Evolutionary conservation across 495 filamentous ascomycete species (phyloP), one percentile per base, ranked within the genome.

Genomic region (Aspergillus biplanus): DNA sequence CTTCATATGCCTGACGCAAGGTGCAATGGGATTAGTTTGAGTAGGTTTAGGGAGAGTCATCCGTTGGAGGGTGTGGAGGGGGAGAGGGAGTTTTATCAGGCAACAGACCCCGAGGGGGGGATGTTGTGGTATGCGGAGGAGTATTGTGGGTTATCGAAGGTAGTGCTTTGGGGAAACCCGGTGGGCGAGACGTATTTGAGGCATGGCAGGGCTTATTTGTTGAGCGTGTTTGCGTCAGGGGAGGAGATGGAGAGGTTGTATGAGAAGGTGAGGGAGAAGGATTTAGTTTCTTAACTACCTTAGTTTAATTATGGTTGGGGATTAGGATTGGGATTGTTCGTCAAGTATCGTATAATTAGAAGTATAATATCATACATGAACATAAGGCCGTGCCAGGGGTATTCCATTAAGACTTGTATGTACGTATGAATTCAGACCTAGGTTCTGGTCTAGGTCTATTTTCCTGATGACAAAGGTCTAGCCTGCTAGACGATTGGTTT

Each of bases 11-110:
- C 71, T 13, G 54, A 63, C n/a, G 68, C 71, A 13, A 32, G 59
- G 13, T 73, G 71, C 15, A 73, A 73, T 52, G 68, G 71, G 33
- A n/a, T 73, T 9, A 63, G 61, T 42, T 13, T 68, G 7, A n/a
- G 33, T 5, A 64, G 62, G 61, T 61, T 54, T 35, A 16, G 55
- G 9, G 35, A 44, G 55, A 42, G 8, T 35, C 27, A 46, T 16
- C 31, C 55, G 34, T 50, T 18, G 7, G 56, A 27, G 27, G 32
- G 6, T 18, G 56, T 39, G 13, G 57, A 47, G 5, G 54, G 33
- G n/a, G 63, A 54, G 18, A 34, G 34, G 42, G 59, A 62, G 52
- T 33, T 61, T 61, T 42, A 58, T 8, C 53, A 63, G 60, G 62
- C 18, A 35, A 60, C 21, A 39, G 61, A 60, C 13, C 16, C 57